These are phyloP conservation scores for Leccinum truebloodii DNA, from an alignment of 768 basidiomycete species.

Conservation along the genomic window DNA sequence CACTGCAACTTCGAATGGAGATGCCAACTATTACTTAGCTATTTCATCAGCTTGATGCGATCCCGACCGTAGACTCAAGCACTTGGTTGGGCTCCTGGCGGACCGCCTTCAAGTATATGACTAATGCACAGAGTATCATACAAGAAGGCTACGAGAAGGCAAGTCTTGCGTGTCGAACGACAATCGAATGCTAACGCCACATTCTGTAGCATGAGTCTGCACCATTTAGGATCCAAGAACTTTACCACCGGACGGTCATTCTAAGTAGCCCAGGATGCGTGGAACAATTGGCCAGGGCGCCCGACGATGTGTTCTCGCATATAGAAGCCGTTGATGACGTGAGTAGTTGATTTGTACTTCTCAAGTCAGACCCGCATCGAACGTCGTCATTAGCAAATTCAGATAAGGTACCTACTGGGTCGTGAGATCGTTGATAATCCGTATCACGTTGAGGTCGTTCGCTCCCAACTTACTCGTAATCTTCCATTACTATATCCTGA, in stretches of 20 bases:
- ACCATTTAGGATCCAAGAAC: slow-evolving; percentile 31
- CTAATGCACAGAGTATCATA: slow-evolving; percentile 22
- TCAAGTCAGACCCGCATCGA: neutral
- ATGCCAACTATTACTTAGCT: too few relatives aligned
- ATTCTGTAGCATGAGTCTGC: slow-evolving; percentile 24
- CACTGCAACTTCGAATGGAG: neutral
- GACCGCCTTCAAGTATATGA: slow-evolving; percentile 15
- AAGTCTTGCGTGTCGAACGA: neutral
- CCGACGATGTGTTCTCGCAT: neutral
- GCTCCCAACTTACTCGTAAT: slow-evolving; percentile 37
- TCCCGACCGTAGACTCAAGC: neutral
- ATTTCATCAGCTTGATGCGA: neutral
- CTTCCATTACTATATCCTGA: slow-evolving; percentile 39
- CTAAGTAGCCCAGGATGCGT: slow-evolving; percentile 20
- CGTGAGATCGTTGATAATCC: slow-evolving; percentile 28
- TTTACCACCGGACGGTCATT: slow-evolving; percentile 41
- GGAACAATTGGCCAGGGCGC: neutral
- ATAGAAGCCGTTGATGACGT: neutral
- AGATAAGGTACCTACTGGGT: slow-evolving; percentile 41
- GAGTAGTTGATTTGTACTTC: neutral
- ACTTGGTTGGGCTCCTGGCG: slow-evolving; percentile 29
- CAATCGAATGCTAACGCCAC: too few relatives aligned
- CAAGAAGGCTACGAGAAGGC: slow-evolving; percentile 35
- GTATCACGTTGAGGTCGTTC: slow-evolving; percentile 35
- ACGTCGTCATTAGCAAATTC: slow-evolving; percentile 16